phyloP scores from a whole-genome alignment of 2,329 filamentous ascomycete species.

The Periconia macrospinosa region DNA sequence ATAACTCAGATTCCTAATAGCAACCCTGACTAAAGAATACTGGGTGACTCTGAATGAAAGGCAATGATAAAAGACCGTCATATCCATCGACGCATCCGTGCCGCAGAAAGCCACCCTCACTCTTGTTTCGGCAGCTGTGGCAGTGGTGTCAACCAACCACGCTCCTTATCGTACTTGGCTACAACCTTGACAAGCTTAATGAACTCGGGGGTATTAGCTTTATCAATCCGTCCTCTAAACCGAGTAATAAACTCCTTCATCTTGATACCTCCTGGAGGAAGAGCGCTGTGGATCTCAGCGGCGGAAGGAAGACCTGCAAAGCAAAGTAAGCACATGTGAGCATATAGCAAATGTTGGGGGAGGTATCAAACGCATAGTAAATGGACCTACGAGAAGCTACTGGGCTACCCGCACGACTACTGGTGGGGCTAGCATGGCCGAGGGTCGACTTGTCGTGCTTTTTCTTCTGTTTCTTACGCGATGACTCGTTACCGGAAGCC shows the following conservation, averaged over 20 bases:
- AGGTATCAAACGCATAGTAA: no score
- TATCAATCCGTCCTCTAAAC: conserved; percentile 47
- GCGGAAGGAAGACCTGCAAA: conserved; percentile 14
- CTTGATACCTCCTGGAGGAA: conserved; percentile 47
- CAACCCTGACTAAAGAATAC: no score
- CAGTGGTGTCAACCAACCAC: conserved; percentile 33
- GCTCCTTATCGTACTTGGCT: conserved; percentile 32
- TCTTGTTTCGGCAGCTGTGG: conserved; percentile 27
- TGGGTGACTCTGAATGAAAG: no score
- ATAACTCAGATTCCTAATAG: no score
- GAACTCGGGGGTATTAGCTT: conserved; percentile 41
- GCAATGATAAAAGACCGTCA: no score
- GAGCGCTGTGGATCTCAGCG: conserved; percentile 48
- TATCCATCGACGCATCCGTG: no score
- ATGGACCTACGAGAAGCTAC: conserved; percentile 15
- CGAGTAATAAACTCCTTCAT: conserved; percentile 44
- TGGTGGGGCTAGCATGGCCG: conserved; percentile 60
- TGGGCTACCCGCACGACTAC: conserved; percentile 57
- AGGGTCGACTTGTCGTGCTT: conserved; percentile 49
- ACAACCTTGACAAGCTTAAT: conserved; percentile 49
- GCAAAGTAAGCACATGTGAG: conserved; percentile 9
- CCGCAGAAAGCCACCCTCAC: no score
- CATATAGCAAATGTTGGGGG: no score
- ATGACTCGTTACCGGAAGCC: conserved; percentile 87
- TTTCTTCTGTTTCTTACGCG: conserved; percentile 68